Base-by-base conservation (phyloP, 768 basidiomycete species). In the Saitozyma sp. region DNA sequence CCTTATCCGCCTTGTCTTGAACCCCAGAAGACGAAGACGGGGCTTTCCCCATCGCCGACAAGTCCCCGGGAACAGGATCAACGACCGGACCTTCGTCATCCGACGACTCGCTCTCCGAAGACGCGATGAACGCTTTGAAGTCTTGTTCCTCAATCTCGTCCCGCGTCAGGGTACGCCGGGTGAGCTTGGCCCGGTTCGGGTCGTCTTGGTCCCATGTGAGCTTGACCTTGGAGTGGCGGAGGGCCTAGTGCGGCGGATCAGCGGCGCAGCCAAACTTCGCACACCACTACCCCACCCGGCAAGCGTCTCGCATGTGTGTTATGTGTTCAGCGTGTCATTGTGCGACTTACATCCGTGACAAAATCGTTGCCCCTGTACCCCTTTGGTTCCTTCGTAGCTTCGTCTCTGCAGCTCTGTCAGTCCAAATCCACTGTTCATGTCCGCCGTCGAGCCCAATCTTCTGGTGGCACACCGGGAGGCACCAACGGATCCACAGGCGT, bases 171-270 rank as follows among this genome's bases (percentile, higher is more conserved):
- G 83, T 82, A 19, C 92, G 88, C 51, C 92, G 86, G 1, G 93
- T 91, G 54, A 93, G 70, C 50, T 86, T 86, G 60, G 84, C 84
- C 46, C 95, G 88, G 72, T 93, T 89, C 0, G 90, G 88, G 68
- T 98, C 94, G 78, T 98, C 96, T 58, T 93, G 91, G 68, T 99
- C 96, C 96, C 96, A 99, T 6, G 94, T 96, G 40, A 98, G 84
- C 74, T 91, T 96, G 63, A 98, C 95, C 82, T 92, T 96, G 13
- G 96, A 99, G 77, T 98, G 94, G 6, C 95, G 89, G 6, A 99
- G 85, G 9, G 95, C 95, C 93, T 97, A 66, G 3, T 17, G 39
- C n/a, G 38, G 50, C 45, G 59, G 55, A 14, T 17, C n/a, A 96
- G 77, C 95, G 92, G 6, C 92, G 88, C 9, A 97, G 29, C 29